Conservation (phyloP, 1,139 yeast genomes). For the Candida albicans region DNA sequence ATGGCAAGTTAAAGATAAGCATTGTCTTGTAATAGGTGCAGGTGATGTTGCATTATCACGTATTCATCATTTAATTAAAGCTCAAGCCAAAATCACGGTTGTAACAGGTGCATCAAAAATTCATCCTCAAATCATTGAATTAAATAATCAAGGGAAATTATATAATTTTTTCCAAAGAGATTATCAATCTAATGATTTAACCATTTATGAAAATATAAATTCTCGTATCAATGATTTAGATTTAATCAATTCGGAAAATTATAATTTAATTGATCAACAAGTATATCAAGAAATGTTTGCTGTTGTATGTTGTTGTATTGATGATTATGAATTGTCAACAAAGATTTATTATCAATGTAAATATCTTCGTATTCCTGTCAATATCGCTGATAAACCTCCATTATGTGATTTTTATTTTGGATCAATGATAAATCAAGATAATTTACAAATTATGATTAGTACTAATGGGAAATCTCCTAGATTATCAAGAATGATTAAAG, state of each 20-base stretch:
- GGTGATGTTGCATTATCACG: conserved; percentile 82
- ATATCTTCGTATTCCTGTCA: conserved; percentile 58
- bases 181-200: conserved; percentile 46
- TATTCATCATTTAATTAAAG: conserved; percentile 62
- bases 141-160: conserved; percentile 44
- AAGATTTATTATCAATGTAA: conserved; percentile 63
- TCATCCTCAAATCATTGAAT: conserved; percentile 44
- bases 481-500: conserved; percentile 65
- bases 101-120: conserved; percentile 49
- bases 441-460: conserved; percentile 77
- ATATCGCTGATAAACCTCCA: conserved; percentile 82
- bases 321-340: conserved; percentile 63
- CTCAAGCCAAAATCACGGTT: conserved; percentile 70
- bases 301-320: conserved; percentile 73
- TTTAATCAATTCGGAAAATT: conserved; percentile 27
- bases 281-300: conserved; percentile 49
- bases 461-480: conserved; percentile 85
- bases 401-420: conserved; percentile 88
- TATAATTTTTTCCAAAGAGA: conserved; percentile 40
- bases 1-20: conserved; percentile 67
- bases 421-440: conserved; percentile 73
- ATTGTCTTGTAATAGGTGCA: conserved; percentile 74
- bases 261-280: conserved; percentile 32
- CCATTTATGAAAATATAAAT: conserved; percentile 43
- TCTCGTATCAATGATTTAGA: conserved; percentile 18